Percentiles rank a stretch among this genome's conserved stretches.
These are phyloP conservation scores for Hsuehochloa calcarea DNA, from an alignment of 176 grass and related monocot species.

Conservation along the genomic window DNA sequence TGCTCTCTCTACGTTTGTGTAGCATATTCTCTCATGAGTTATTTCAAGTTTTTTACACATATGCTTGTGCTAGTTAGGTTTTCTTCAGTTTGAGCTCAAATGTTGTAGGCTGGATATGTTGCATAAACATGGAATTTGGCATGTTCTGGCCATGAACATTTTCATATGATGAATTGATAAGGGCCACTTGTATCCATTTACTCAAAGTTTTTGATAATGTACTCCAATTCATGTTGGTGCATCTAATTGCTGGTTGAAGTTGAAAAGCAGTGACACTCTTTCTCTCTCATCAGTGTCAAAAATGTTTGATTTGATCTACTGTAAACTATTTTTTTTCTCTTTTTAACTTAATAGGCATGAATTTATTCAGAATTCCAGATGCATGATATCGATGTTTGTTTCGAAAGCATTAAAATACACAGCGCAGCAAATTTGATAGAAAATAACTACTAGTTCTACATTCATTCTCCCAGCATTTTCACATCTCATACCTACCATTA, in stretches of 20 bases:
- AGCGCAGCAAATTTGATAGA: neutral
- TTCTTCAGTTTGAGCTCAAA: constrained; percentile 1
- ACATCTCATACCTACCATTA: neutral
- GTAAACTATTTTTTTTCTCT: neutral
- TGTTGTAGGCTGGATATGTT: constrained; percentile 21
- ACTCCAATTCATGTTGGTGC: neutral
- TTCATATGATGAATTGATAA: neutral
- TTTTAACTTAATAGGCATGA: neutral
- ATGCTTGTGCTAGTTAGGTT: neutral
- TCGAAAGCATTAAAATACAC: neutral
- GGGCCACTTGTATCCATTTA: neutral
- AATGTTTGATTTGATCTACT: neutral
- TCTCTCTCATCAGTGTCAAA: neutral
- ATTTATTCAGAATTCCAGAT: neutral
- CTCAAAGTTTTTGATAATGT: neutral
- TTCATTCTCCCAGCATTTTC: neutral
- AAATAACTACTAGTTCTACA: neutral
- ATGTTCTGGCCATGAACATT: neutral
- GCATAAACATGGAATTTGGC: neutral
- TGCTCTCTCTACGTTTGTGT: neutral
- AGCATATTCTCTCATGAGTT: neutral
- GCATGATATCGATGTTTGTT: neutral
- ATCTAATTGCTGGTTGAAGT: constrained; percentile 6
- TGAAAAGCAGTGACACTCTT: neutral
- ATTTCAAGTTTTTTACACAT: neutral